A percentile compares a stretch with the other conserved stretches of the same genome.
Conservation (phyloP, 352 stramenopile species). For the Phytophthora pistaciae region DNA sequence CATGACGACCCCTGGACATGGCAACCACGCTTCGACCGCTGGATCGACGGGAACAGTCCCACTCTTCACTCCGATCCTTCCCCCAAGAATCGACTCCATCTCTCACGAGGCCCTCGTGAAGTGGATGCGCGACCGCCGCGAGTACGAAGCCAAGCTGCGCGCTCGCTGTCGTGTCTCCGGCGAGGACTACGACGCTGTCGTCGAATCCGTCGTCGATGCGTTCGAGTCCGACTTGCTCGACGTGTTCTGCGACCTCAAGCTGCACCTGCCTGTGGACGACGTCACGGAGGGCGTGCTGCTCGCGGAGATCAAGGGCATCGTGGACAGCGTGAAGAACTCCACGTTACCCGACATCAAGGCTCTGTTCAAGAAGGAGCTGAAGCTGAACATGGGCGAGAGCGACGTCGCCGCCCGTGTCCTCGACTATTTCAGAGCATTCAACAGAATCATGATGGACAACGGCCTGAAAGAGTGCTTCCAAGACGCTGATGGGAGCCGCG, state of each 20-base stretch:
- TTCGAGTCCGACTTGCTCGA: conserved; percentile 4
- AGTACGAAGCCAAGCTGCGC: conserved; percentile 1
- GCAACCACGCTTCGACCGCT: neutral
- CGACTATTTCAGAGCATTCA: conserved; percentile 9
- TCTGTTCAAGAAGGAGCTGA: neutral
- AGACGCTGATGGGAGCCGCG: neutral
- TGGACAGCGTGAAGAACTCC: conserved; percentile 2
- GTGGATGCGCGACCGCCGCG: neutral
- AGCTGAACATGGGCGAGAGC: too few relatives aligned
- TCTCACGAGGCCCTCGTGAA: neutral
- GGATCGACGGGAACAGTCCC: neutral
- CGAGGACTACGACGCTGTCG: neutral
- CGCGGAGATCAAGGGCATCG: conserved; percentile 2
- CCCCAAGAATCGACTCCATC: conserved; percentile 5
- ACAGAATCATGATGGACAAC: neutral
- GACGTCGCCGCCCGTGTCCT: neutral
- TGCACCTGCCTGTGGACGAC: neutral
- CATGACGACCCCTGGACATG: too few relatives aligned
- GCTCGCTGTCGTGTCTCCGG: neutral
- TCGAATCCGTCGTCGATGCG: neutral
- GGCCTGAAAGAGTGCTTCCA: conserved; percentile 1
- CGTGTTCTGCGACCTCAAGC: conserved; percentile 1
- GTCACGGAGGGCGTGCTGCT: neutral
- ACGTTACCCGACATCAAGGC: conserved; percentile 3
- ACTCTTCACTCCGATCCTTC: neutral